Conservation (phyloP, 495 filamentous ascomycete species). For the Cetradonia linearis region DNA sequence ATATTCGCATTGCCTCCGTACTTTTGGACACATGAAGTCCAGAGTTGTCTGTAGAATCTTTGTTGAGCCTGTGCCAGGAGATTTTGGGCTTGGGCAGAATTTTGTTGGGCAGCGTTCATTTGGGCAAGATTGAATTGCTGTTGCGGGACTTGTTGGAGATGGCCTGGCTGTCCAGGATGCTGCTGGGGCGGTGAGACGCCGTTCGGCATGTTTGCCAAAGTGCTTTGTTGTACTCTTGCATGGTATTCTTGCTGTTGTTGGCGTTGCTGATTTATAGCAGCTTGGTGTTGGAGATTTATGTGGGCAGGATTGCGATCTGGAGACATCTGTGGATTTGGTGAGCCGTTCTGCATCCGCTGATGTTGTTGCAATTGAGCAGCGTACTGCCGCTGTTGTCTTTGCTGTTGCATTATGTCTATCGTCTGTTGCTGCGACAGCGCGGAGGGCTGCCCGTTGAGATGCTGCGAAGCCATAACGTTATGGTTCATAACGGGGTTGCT, state of each 20-base stretch:
- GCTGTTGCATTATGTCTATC: constrained; percentile 26
- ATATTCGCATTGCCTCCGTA: not conserved
- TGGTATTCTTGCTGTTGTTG: constrained; percentile 10
- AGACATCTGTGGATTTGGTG: constrained; percentile 16
- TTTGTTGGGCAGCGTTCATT: not conserved
- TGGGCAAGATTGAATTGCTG: constrained; percentile 25
- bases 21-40: not conserved
- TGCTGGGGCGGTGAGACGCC: constrained; percentile 11
- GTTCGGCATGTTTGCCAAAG: constrained; percentile 12
- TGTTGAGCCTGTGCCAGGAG: constrained; percentile 15
- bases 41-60: constrained; percentile 18
- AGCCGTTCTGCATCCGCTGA: constrained; percentile 16
- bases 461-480: constrained; percentile 35
- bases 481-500: constrained; percentile 50
- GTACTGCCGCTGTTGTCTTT: constrained; percentile 22
- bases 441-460: constrained; percentile 30
- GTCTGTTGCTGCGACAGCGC: constrained; percentile 35
- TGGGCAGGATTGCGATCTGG: constrained; percentile 14
- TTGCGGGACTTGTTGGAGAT: constrained; percentile 26
- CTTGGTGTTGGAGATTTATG: constrained; percentile 14
- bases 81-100: no score
- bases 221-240: not conserved
- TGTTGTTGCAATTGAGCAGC: constrained; percentile 26
- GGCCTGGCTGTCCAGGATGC: not conserved
- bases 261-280: constrained; percentile 13